phyloP scores from a whole-genome alignment of 2,329 filamentous ascomycete species.

The Pseudogymnoascus verrucosus region DNA sequence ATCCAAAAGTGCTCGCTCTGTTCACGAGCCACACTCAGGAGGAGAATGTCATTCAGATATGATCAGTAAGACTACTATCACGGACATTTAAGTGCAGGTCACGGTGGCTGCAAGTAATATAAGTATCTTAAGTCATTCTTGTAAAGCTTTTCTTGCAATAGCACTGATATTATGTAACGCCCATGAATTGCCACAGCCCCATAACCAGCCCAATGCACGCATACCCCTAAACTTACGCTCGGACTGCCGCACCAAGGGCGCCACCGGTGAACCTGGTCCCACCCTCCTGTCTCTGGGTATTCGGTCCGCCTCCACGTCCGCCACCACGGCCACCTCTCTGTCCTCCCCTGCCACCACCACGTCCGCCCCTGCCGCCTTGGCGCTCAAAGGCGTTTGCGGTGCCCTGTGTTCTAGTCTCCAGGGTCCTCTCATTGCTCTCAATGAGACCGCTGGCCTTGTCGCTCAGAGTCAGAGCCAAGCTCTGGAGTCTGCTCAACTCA shows the following conservation, averaged over 20 bases:
- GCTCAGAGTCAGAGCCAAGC: conserved; percentile 82
- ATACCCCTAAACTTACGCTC: conserved; percentile 39
- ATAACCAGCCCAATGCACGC: conserved; percentile 28
- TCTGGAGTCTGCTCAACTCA: conserved; percentile 92
- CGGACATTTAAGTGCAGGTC: background rate
- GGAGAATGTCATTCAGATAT: background rate
- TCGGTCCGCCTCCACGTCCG: conserved; percentile 49
- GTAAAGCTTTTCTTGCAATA: conserved; percentile 21
- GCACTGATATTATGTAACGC: conserved; percentile 21
- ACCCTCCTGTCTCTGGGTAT: conserved; percentile 57
- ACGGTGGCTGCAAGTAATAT: background rate
- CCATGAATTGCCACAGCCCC: conserved; percentile 22
- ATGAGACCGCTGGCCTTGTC: conserved; percentile 96
- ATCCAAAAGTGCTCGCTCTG: background rate
- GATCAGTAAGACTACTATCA: background rate
- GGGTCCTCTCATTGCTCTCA: conserved; percentile 92
- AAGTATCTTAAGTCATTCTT: conserved; percentile 17
- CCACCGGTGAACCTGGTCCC: conserved; percentile 77
- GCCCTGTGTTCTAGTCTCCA: conserved; percentile 94
- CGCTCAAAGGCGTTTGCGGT: conserved; percentile 93
- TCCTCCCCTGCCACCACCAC: conserved; percentile 60
- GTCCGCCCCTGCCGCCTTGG: conserved; percentile 69
- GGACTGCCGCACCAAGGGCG: conserved; percentile 62
- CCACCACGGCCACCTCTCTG: conserved; percentile 53
- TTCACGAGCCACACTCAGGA: background rate